These are phyloP conservation scores for Trebouxia sp. DNA, from an alignment of 139 green algal genomes.

Conservation along the genomic window DNA sequence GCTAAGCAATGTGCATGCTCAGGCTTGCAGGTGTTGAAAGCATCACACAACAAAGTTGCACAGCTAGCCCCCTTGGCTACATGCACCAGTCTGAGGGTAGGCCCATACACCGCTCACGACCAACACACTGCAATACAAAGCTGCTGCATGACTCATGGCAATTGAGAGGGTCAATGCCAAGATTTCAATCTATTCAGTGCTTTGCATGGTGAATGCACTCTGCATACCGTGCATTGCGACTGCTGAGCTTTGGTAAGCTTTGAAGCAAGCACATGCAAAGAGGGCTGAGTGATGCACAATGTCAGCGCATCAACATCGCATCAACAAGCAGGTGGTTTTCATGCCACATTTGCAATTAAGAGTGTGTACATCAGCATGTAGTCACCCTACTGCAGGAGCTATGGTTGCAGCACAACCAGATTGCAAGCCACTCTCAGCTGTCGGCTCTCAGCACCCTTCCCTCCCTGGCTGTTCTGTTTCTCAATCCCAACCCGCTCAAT, in stretches of 20 bases:
- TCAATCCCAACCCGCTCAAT: neutral
- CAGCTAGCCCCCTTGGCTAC: neutral
- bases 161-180: neutral
- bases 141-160: neutral
- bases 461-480: neutral
- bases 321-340: no score
- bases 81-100: conserved; percentile 13
- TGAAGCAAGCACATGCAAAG: no score
- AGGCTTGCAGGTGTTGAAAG: conserved; percentile 27
- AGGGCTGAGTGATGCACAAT: no score
- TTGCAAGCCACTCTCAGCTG: neutral
- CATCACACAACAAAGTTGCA: conserved; percentile 16
- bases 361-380: no score
- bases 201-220: no score
- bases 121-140: neutral
- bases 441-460: neutral
- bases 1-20: neutral
- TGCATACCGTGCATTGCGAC: no score
- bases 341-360: neutral
- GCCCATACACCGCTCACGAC: neutral
- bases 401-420: conserved; percentile 18
- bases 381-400: conserved; percentile 32
- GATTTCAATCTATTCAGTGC: neutral
- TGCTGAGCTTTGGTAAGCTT: no score
- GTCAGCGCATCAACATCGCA: no score